Base-by-base conservation (phyloP, 75 land plant species). In the Pseudotsuga menziesii region DNA sequence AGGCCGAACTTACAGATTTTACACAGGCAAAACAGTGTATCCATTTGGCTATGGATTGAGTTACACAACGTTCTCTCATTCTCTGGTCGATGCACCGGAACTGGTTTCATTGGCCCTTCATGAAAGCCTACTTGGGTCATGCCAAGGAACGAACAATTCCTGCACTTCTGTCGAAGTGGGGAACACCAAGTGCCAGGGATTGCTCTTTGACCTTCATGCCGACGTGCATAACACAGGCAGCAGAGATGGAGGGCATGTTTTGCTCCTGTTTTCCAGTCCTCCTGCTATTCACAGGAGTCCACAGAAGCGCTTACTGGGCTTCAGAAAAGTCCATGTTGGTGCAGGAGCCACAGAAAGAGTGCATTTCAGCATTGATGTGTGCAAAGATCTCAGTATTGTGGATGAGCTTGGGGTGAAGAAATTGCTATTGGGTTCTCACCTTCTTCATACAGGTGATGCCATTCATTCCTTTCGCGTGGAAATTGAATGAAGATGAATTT, bases 1-100 rank as follows among this genome's bases (percentile, higher is more conserved):
- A 4, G 99, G 99, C 4, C 77, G 99, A 22, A 92, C 91, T 4
- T 96, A 96, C 80, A 83, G 99, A 23, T 96, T 96, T 85, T 95
- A 95, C 86, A 92, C 85, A 16, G 98, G 94, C 3, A 76, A 80
- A 22, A 74, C 83, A 0, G 77, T 97, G 35, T 97, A 79, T 63
- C 15, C 60, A 25, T 97, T 97, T 78, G 99, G 99, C 9, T 78
- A 92, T 81, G 99, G 99, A 27, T 77, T 95, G 75, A 94, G 98
- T 80, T 97, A 91, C 86, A 67, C 96, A 17, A 57, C 39, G 3
- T 89, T 82, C 89, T 82, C 72, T 8, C 89, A 92, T 77, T 70
- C 81, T 36, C 72, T 93, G 57, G 32, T 32, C 89, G 92, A 17
- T 94, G 94, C 0, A 77, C 84, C 57, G 70, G 48, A 23, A 77